Evolutionary conservation across 495 filamentous ascomycete species (phyloP).

Genomic region (Trichoderma asperelloides): DNA sequence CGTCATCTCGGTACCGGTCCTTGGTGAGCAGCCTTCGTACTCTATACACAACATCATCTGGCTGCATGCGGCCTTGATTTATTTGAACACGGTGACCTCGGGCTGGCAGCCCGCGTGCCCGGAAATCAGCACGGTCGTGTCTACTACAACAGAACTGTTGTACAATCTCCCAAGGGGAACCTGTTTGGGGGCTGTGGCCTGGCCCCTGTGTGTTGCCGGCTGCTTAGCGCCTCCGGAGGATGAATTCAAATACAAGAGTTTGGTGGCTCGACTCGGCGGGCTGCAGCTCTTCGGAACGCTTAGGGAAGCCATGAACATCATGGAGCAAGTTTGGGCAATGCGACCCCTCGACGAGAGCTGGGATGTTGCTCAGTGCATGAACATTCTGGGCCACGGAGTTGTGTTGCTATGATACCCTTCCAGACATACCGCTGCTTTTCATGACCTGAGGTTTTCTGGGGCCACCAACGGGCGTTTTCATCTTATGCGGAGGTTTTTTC

Average conservation of each 20-base stretch:
- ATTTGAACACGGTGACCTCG: conserved; percentile 40
- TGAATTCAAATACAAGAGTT: conserved; percentile 30
- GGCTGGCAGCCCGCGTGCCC: conserved; percentile 42
- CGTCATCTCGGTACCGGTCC: conserved; percentile 5
- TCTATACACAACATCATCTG: conserved; percentile 24
- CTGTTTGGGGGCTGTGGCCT: conserved; percentile 35
- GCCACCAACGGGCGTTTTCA: too few relatives aligned
- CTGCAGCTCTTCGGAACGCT: conserved; percentile 36
- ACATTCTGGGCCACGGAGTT: conserved; percentile 24
- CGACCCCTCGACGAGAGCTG: conserved; percentile 26
- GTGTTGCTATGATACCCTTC: conserved; percentile 28
- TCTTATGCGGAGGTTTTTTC: too few relatives aligned
- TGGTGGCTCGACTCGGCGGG: conserved; percentile 31
- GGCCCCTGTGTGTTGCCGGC: conserved; percentile 45
- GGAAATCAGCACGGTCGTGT: conserved; percentile 31
- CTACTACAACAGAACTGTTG: conserved; percentile 26
- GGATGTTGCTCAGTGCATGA: conserved; percentile 34
- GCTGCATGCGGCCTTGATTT: conserved; percentile 40
- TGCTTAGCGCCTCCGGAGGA: conserved; percentile 37
- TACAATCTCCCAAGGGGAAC: conserved; percentile 16
- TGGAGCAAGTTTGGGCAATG: conserved; percentile 41
- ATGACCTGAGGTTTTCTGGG: too few relatives aligned
- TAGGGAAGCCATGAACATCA: conserved; percentile 38
- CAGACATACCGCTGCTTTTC: background rate
- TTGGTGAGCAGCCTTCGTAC: conserved; percentile 12